Evolutionary conservation across 129 eudicot species (phyloP), one percentile per base, ranked within the genome.

Genomic region (Flaveria sonorensis): DNA sequence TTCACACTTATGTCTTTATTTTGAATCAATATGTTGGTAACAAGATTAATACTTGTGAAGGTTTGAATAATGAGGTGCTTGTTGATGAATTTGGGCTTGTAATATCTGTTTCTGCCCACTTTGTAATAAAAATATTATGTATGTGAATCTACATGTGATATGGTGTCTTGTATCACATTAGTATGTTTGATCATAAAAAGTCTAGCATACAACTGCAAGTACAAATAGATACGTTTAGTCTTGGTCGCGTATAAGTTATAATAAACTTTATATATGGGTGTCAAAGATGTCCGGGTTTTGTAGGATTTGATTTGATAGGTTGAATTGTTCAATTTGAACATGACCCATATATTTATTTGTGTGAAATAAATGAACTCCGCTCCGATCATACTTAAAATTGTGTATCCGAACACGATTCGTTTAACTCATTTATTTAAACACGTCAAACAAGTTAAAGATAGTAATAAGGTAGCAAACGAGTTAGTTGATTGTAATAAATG

Each of bases 21-120:
- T 63, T 60, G 21, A 73, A 14, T 53, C 23, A 10, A 39, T 72
- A 72, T 10, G 62, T 63, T 26, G 74, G 40, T 51, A 51, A 36
- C 52, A 9, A 2, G 23, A 20, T 36, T 67, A 48, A 47, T 71
- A 50, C 43, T 47, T 71, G 59, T 36, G 20, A 19, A 36, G 46
- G 66, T 64, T 64, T 30, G 5, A 62, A 6, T 12, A 13, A 14
- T 64, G 70, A 63, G 15, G 45, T 15, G 46, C 45, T 32, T 65
- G 48, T 65, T 65, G 48, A 36, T 0, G 11, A 60, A 65, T 42
- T 62, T 26, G 20, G 68, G 68, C 7, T 14, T 62, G 43, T 28
- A 62, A 61, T 61, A 43, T 28, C 45, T 62, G 45, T 16, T 62
- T 30, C 21, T 30, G 19, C 15, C 3, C 45, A 62, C 68, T 26